A percentile compares a stretch with the other conserved stretches of the same genome.
phyloP scores from a whole-genome alignment of 2,329 filamentous ascomycete species.

The Curvularia verruculosa region DNA sequence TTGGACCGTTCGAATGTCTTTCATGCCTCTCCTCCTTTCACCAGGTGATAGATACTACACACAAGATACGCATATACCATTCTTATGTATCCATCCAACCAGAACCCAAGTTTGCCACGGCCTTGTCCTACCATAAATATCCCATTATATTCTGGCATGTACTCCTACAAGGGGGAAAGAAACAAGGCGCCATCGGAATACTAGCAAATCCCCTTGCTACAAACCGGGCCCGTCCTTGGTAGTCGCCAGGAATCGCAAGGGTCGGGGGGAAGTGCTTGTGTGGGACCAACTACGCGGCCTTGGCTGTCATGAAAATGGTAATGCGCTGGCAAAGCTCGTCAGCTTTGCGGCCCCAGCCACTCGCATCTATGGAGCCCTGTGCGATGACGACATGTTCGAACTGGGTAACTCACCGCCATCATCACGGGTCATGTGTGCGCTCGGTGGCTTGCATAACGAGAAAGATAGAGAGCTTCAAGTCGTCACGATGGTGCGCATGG shows the following conservation, averaged over 20 bases:
- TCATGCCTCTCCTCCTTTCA: not conserved
- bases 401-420: conserved; percentile 23
- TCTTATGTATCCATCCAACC: not conserved
- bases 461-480: not conserved
- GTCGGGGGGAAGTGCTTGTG: not conserved
- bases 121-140: not conserved
- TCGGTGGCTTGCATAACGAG: conserved; percentile 3
- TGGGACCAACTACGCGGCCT: conserved; percentile 10
- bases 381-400: conserved; percentile 25
- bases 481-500: not conserved
- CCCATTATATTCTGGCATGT: not conserved
- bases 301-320: conserved; percentile 17
- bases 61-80: conserved; percentile 10
- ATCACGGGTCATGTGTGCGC: conserved; percentile 13
- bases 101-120: not conserved
- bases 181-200: not conserved
- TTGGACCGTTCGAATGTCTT: not conserved
- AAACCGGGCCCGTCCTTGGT: conserved; percentile 4
- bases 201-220: not conserved
- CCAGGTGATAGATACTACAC: not conserved
- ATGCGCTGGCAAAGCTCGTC: conserved; percentile 24
- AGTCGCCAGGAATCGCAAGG: conserved; percentile 10
- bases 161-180: not conserved
- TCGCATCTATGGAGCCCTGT: conserved; percentile 10
- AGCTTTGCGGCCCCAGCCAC: conserved; percentile 13